Evolutionary conservation across 305 asterid genomes (phyloP), one percentile per base, ranked within the genome.

Genomic region (Ajuga reptans): DNA sequence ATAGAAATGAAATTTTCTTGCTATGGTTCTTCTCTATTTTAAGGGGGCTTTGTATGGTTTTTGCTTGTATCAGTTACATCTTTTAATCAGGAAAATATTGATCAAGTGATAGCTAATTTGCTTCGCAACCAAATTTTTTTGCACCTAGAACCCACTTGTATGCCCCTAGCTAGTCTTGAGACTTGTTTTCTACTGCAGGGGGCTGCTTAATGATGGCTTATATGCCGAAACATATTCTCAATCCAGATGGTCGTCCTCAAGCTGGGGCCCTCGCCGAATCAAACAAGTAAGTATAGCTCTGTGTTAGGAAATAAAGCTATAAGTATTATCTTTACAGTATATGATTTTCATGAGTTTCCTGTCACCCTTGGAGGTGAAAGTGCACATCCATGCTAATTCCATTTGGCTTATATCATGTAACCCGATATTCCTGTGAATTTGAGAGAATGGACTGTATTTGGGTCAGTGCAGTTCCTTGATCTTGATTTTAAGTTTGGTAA

Each of bases 201-300:
- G 96, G 58, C 82, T 88, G 74, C 80, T 92, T 64, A 84, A 92
- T 84, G 98, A 92, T 42, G 64, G 88, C 68, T 79, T 89, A 66
- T 90, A 84, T 72, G 97, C 96, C 42, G 98, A 92, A 86, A 58
- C 90, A 68, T 87, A 70, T 85, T 78, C 92, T 36, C 89, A 84
- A 51, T 88, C 98, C 50, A 84, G 96, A 81, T 92, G 97, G 96
- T 81, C 96, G 72, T 87, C 98, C 76, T 88, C 87, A 61, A 85
- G 88, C 79, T 92, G 98, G 97, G 97, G 98, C 42, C 98, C 97
- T 58, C 76, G 86, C 15, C 84, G 95, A 77, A 90, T 92, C 66
- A 90, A 72, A 75, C 94, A 80, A 70, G 98, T 91, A 84, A 83
- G 66, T 49, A 29, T 60, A 72, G 45, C 73, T 77, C 63, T 59